Percentiles rank a stretch among this genome's conserved stretches.
These are phyloP conservation scores for Brassica hybrid DNA, from an alignment of 441 rosid species.

Conservation along the genomic window DNA sequence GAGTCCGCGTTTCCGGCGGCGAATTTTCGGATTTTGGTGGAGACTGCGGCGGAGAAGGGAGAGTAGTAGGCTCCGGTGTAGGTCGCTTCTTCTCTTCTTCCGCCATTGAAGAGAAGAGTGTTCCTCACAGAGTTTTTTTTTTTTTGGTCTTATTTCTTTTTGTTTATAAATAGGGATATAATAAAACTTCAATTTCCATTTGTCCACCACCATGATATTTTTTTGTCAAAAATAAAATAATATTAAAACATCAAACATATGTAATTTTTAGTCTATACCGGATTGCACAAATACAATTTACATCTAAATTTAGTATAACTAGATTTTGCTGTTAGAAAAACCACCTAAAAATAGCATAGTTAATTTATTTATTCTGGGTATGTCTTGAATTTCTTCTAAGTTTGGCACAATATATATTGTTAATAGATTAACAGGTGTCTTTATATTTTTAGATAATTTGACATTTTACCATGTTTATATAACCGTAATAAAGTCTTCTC, in stretches of 20 bases:
- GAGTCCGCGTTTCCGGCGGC: slow-evolving; percentile 31
- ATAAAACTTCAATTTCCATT: neutral
- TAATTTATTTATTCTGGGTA: neutral
- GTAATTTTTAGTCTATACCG: neutral
- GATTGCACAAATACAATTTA: neutral
- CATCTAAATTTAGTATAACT: neutral
- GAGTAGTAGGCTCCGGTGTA: slow-evolving; percentile 32
- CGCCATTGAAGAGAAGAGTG: slow-evolving; percentile 39
- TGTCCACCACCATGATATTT: neutral
- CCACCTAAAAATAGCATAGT: neutral
- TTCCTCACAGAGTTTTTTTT: neutral
- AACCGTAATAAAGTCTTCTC: slow-evolving; percentile 20
- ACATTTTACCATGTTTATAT: neutral
- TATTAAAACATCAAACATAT: neutral
- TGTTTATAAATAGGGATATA: neutral
- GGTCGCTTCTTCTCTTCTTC: slow-evolving; percentile 40
- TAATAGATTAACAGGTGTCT: neutral
- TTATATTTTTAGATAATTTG: slow-evolving; percentile 19
- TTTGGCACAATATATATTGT: slow-evolving; percentile 7
- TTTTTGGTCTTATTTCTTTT: neutral
- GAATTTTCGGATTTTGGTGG: slow-evolving; percentile 25
- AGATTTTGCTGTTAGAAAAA: neutral
- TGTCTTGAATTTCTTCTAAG: slow-evolving; percentile 31
- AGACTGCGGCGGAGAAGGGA: slow-evolving; percentile 26
- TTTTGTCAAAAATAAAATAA: neutral